Base-by-base conservation (phyloP, 2,329 filamentous ascomycete species). In the Fusarium acutatum region DNA sequence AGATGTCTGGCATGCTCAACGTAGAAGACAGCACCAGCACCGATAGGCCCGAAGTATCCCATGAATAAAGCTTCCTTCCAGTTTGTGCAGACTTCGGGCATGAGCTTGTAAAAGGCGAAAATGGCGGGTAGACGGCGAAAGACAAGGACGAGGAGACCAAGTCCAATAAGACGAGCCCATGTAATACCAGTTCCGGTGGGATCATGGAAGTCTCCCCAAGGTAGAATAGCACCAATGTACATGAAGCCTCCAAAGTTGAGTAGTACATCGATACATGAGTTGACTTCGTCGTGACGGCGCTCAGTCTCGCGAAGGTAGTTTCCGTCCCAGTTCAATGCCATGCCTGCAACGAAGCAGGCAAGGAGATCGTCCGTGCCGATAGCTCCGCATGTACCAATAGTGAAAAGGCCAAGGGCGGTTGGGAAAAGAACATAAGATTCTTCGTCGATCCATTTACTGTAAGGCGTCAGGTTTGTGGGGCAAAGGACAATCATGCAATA, bases 21-120 rank as follows among this genome's bases (percentile, higher is more conserved):
- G 78, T 95, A 95, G 80, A 94, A 95, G 30, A 94, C 87, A 4
- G 93, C 92, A 20, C 91, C 92, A 22, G 93, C 92, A 3, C 93
- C 93, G 50, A 95, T 94, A 0, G 93, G 93, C 0, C 93, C 93
- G 72, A 95, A 95, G 67, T 90, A 90, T 0, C 88, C 88, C 87
- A 90, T 88, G 62, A 90, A 90, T 0, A 90, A 71, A 1, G 88
- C 89, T 66, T 90, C 88, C 72, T 86, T 87, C 85, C 86, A 90
- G 74, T 83, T 80, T 13, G 83, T 83, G 67, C 86, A 84, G 0
- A 86, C 83, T 1, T 78, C 79, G 0, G 88, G 87, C 86, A 90
- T 88, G 12, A 88, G 80, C 70, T 86, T 88, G 76, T 90, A 90
- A 3, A 83, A 82, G 28, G 87, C 57, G 35, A 90, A 79, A 20